Evolutionary conservation across 2,329 filamentous ascomycete species (phyloP), one percentile per base, ranked within the genome.

Genomic region (Colletotrichum ledebouriae): DNA sequence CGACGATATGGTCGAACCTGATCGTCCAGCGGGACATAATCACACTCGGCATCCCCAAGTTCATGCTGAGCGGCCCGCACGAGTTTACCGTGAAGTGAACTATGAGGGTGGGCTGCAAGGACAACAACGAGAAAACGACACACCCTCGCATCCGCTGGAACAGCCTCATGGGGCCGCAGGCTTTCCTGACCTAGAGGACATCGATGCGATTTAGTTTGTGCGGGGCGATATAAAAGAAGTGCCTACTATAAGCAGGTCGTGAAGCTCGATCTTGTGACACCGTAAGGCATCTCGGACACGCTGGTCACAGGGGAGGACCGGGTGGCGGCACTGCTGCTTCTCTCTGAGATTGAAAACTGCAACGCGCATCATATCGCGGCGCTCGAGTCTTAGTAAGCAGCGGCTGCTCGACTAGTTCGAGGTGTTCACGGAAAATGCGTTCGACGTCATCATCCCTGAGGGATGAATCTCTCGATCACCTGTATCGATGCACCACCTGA

Each of bases 211-310:
- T 11, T 3, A 46, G 15, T 46, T 46, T 46, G 3, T 46, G n/a
- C n/a, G 13, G n/a, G n/a, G 42, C 42, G 42, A 4, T 17, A 46
- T 46, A 4, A 46, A 46, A 17, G 42, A 46, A 4, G 42, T 17
- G n/a, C 42, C 42, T n/a, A 10, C 42, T 17, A 17, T 17, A 3
- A 9, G 42, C 42, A 46, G 7, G n/a, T 46, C 6, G 7, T 46
- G n/a, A 46, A 46, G n/a, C 42, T 46, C n/a, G n/a, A 46, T 46
- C 42, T 17, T 46, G 42, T 46, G 6, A 46, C 42, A 17, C 42
- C 42, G n/a, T 15, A 46, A 46, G 42, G 42, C 42, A 17, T 17
- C 15, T 46, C n/a, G 42, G 42, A 46, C 42, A 7, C 42, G 42
- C 42, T 20, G 42, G 15, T 46, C 42, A 17, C 42, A 17, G 42